phyloP scores from a whole-genome alignment of 306 rosid species.

The Casuarina glauca region DNA sequence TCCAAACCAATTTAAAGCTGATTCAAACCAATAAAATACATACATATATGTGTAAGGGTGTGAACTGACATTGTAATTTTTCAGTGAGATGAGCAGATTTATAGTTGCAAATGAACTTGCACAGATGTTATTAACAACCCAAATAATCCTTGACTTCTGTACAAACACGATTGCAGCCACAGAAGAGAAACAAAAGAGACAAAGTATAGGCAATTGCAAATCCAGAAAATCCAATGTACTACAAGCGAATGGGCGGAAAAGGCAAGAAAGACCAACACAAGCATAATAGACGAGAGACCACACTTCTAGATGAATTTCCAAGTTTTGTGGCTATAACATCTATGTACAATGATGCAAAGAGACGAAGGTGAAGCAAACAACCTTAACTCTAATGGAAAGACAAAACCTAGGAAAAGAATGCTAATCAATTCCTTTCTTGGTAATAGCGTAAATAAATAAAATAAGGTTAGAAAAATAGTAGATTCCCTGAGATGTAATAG shows the following conservation, averaged over 20 bases:
- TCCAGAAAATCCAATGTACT: background rate
- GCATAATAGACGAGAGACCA: background rate
- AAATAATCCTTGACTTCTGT: too few species aligned
- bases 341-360: background rate
- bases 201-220: background rate
- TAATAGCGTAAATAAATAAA: background rate
- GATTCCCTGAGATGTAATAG: background rate
- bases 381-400: background rate
- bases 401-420: background rate
- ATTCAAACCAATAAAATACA: too few species aligned
- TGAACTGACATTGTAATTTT: too few species aligned
- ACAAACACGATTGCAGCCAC: too few species aligned
- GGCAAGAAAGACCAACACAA: background rate
- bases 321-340: too few species aligned
- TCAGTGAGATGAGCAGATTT: too few species aligned
- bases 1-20: too few species aligned
- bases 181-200: too few species aligned
- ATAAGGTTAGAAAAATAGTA: too few species aligned
- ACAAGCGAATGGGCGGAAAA: background rate
- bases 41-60: too few species aligned
- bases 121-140: too few species aligned
- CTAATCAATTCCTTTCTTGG: background rate
- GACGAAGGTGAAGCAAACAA: background rate
- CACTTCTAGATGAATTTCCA: background rate
- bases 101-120: too few species aligned